Conservation (phyloP, 208 protist genomes). For the Trypanosoma cruzi region DNA sequence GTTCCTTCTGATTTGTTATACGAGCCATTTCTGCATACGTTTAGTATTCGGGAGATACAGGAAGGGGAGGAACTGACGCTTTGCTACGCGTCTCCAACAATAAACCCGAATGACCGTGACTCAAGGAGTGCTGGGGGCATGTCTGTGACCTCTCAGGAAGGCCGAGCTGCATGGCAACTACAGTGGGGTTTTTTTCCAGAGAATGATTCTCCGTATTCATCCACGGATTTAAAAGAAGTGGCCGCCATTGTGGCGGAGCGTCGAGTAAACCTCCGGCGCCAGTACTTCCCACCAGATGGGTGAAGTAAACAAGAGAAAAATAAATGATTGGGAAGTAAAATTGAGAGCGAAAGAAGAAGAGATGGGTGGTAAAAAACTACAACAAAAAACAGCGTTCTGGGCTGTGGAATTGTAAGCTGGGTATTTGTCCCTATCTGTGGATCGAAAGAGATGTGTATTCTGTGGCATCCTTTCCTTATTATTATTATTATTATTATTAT, state of each 20-base stretch:
- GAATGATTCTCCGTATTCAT: constrained; percentile 62
- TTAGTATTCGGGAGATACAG: constrained; percentile 66
- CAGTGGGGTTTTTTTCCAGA: constrained; percentile 86
- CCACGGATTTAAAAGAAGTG: constrained; percentile 65
- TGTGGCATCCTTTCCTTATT: not conserved
- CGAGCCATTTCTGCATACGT: constrained; percentile 80
- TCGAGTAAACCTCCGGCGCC: constrained; percentile 58
- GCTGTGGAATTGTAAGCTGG: not conserved
- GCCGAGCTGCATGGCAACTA: constrained; percentile 59
- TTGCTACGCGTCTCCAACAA: constrained; percentile 66
- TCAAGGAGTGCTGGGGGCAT: constrained; percentile 15
- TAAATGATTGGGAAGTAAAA: constrained; percentile 5
- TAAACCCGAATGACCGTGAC: constrained; percentile 20
- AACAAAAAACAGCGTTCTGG: not conserved
- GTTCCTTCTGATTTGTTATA: constrained; percentile 62
- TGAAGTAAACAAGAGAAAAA: too few species aligned
- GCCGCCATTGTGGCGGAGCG: constrained; percentile 70
- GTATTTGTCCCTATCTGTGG: not conserved
- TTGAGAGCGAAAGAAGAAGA: not conserved
- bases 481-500: not conserved
- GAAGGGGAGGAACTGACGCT: constrained; percentile 75
- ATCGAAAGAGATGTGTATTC: not conserved
- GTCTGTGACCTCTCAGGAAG: constrained; percentile 48
- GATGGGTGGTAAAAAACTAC: not conserved
- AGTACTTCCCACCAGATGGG: constrained; percentile 24